Evolutionary conservation across 176 grass and related monocot genomes (phyloP), one percentile per base, ranked within the genome.

Genomic region (Metroxylon sagu): DNA sequence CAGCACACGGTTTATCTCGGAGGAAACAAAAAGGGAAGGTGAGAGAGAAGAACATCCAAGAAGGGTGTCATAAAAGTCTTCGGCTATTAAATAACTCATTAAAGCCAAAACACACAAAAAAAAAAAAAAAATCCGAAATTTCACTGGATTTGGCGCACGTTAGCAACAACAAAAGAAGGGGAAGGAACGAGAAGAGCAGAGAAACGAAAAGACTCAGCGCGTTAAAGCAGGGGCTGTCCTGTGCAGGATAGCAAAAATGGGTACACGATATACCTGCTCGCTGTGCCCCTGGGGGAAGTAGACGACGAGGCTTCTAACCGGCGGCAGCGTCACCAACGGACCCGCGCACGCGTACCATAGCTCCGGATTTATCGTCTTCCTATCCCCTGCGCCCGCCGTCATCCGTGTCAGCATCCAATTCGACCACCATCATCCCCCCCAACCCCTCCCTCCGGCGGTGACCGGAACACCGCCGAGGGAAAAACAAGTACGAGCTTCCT

Each of bases 271-370:
- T 57, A 90, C 83, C 76, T 90, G 87, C 79, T 90, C 79, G 69
- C 79, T 85, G 83, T 90, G 83, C 0, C 87, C 87, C 65, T 86
- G 87, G 4, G 87, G 82, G 66, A 90, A 90, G 71, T 90, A 90
- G 64, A 90, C 82, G 56, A 90, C 79, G 68, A 85, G 78, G 75
- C 80, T 90, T 57, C 79, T 82, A 50, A 64, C 50, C 64, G 79
- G 78, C 59, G 87, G 87, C 59, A 90, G 68, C 60, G 60, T 18
- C 39, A 83, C 87, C 21, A 90, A 71, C 52, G 83, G 87, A 51
- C 87, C 87, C 16, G 79, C 87, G 79, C 83, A 90, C 65, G 79
- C 83, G 83, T 86, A 71, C 87, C 87, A 90, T 56, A 90, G 65
- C 68, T 90, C 87, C 79, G 85, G 52, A 75, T 90, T 90, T 65